These are phyloP conservation scores for Cetradonia linearis DNA, from an alignment of 495 filamentous ascomycete species.

Conservation along the genomic window DNA sequence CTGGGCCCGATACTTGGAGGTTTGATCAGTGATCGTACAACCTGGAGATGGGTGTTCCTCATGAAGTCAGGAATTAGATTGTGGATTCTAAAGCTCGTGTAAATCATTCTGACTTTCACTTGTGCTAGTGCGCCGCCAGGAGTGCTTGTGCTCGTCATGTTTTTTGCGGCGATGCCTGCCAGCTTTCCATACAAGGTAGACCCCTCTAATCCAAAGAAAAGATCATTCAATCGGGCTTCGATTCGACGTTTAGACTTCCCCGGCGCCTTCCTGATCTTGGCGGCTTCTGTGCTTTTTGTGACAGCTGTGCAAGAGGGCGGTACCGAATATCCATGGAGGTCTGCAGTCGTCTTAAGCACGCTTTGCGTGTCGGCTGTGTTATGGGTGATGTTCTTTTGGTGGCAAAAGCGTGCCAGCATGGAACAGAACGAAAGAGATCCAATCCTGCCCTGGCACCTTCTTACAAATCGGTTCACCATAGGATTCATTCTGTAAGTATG, in stretches of 20 bases:
- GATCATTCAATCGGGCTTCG: no score
- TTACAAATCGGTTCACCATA: conserved; percentile 18
- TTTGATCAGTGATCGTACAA: conserved; percentile 28
- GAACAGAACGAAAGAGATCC: conserved; percentile 15
- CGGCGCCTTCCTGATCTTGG: conserved; percentile 39
- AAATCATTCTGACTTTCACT: no score
- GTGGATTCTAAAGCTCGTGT: no score
- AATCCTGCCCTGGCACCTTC: conserved; percentile 24
- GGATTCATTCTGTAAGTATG: conserved; percentile 16
- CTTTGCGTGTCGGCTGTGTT: conserved; percentile 24
- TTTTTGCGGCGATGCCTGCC: no score
- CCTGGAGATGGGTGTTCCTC: conserved; percentile 33
- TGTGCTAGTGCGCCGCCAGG: no score
- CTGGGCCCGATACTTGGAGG: conserved; percentile 38
- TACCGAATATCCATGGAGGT: conserved; percentile 30
- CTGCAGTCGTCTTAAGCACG: conserved; percentile 32
- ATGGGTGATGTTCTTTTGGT: conserved; percentile 27
- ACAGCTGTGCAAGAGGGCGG: conserved; percentile 44
- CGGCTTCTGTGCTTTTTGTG: conserved; percentile 42
- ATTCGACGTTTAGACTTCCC: conserved; percentile 35
- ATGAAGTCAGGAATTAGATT: no score
- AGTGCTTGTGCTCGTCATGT: no score
- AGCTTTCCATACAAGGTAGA: no score
- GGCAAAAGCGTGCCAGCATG: conserved; percentile 22
- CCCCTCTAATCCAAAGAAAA: no score